Evolutionary conservation across 345 rosid species (phyloP), one percentile per base, ranked within the genome.

Genomic region (Cardamine occulta): DNA sequence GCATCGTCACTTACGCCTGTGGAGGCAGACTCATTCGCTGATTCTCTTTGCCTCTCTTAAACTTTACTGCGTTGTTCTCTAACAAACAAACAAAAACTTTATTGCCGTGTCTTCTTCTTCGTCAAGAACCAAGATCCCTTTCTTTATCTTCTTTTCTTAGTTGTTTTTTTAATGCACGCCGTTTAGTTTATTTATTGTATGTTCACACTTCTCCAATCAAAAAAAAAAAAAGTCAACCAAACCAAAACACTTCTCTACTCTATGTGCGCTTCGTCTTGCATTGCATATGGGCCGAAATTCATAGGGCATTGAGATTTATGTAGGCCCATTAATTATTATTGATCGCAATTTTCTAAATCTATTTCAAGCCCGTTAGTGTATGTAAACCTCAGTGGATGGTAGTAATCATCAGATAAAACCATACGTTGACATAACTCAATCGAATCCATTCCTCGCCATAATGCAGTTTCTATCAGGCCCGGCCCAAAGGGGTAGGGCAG

Each of bases 1-100:
- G 99, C 85, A 80, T 37, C 17, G 77, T 90, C 45, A 85, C 86
- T 14, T 95, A 14, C 75, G 0, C 76, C 1, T 94, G 97, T 63
- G 80, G 65, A 15, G 89, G 94, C 57, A 76, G 90, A 72, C 15
- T 87, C 59, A 80, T 52, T 51, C 56, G 83, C 47, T 82, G 69
- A 78, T 23, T 39, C 47, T 48, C 29, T 64, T 53, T 45, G 4
- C n/a, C 49, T 42, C 28, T 63, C 44, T 26, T 21, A 13, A n/a
- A 45, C 65, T 18, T 35, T 31, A 34, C 5, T 55, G 64, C 29
- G 66, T 40, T 69, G 35, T 44, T 45, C 51, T 45, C 8, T 6
- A 45, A 42, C 48, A 42, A 45, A 45, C 19, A 45, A 6, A 45
- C 19, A 1, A 15, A 26, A 23, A 57, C 58, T 35, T 24, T 31